A percentile compares a stretch with the other conserved stretches of the same genome.
phyloP scores from a whole-genome alignment of 495 filamentous ascomycete species.

The Podospora pseudoanserina region DNA sequence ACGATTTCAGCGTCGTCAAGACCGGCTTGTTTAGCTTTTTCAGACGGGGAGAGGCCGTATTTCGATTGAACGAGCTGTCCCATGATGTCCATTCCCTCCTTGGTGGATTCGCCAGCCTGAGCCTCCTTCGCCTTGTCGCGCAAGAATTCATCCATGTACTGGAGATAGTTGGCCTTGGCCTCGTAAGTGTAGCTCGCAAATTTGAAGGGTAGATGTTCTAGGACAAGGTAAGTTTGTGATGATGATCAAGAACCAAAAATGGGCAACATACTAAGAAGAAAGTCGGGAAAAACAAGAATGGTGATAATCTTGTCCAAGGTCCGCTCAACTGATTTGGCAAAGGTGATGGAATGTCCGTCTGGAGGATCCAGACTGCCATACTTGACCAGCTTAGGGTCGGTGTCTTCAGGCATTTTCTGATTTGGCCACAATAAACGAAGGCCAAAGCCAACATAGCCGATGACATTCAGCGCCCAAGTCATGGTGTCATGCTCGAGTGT shows the following conservation, averaged over 20 bases:
- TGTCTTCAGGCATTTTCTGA: conserved; percentile 38
- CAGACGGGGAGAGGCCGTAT: conserved; percentile 31
- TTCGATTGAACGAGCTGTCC: conserved; percentile 50
- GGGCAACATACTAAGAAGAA: background rate
- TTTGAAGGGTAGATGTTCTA: conserved; percentile 47
- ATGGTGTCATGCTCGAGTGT: conserved; percentile 58
- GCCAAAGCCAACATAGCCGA: conserved; percentile 65
- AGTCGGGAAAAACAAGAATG: conserved; percentile 48
- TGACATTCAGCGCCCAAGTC: conserved; percentile 62
- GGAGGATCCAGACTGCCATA: conserved; percentile 45
- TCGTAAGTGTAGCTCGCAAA: conserved; percentile 43
- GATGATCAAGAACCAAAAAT: no score
- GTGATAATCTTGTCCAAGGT: conserved; percentile 54
- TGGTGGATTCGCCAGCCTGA: conserved; percentile 37
- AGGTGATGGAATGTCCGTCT: conserved; percentile 57
- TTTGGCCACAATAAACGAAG: conserved; percentile 56
- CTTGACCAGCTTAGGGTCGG: conserved; percentile 38
- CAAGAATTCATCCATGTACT: conserved; percentile 64
- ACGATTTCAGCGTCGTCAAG: conserved; percentile 59
- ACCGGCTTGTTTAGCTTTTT: conserved; percentile 21
- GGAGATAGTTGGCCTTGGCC: conserved; percentile 56
- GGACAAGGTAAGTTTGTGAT: background rate
- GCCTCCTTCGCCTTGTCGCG: conserved; percentile 52
- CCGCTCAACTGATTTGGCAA: conserved; percentile 49
- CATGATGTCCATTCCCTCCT: conserved; percentile 63